Evolutionary conservation across 441 rosid genomes (phyloP).

Genomic region (Macaranga tanarius): DNA sequence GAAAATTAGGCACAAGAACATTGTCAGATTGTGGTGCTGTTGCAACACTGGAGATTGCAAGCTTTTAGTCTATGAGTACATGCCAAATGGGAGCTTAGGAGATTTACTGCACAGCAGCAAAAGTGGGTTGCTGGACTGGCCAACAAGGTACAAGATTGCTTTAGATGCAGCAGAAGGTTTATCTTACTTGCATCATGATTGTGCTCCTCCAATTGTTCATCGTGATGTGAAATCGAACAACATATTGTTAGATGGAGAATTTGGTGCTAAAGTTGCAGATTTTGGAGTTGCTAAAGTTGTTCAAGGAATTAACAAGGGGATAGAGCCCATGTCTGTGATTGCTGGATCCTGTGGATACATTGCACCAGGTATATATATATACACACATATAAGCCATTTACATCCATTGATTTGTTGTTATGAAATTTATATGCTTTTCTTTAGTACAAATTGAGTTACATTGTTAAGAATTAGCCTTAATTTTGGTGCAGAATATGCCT

Average conservation of each 20-base stretch:
- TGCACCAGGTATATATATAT: slow-evolving; percentile 75
- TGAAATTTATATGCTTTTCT: not conserved
- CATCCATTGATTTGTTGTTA: not conserved
- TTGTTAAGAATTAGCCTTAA: too few species aligned
- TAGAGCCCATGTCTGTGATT: slow-evolving; percentile 84
- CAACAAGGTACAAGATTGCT: slow-evolving; percentile 69
- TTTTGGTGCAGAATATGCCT: slow-evolving; percentile 78
- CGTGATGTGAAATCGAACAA: slow-evolving; percentile 96
- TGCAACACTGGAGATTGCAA: slow-evolving; percentile 75
- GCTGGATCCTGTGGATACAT: slow-evolving; percentile 98
- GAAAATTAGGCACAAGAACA: slow-evolving; percentile 92
- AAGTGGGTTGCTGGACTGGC: slow-evolving; percentile 81
- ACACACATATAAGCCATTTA: not conserved
- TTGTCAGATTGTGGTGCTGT: slow-evolving; percentile 93
- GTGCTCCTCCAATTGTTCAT: slow-evolving; percentile 90
- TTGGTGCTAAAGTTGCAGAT: slow-evolving; percentile 89
- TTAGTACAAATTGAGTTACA: too few species aligned
- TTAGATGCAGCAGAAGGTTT: slow-evolving; percentile 92
- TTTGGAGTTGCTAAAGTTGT: slow-evolving; percentile 93
- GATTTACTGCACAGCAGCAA: slow-evolving; percentile 87
- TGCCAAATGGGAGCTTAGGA: slow-evolving; percentile 95
- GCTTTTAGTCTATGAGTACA: slow-evolving; percentile 91
- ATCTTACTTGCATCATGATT: slow-evolving; percentile 90
- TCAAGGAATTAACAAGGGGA: slow-evolving; percentile 52
- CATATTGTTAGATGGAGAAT: slow-evolving; percentile 77